Evolutionary conservation across 1,139 yeast genomes (phyloP), one percentile per base, ranked within the genome.

Genomic region (Magnusiomyces starmeri): DNA sequence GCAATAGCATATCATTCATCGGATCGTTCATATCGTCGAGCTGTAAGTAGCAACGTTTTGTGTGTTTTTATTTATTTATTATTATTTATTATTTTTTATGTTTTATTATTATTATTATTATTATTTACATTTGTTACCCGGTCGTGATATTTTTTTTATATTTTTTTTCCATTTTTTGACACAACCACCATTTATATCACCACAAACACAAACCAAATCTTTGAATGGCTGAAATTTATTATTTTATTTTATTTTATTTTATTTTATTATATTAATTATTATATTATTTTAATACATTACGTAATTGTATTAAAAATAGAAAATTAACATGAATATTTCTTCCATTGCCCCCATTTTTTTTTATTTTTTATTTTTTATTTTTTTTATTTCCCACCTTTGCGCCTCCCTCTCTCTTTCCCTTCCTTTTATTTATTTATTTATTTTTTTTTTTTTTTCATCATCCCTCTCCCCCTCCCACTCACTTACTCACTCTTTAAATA

Each of bases 1-100:
- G 43, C 43, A 10, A 24, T 29, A 27, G 9, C 34, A 6, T 41
- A 41, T 24, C 43, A 41, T n/a, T 20, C 27, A 12, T 22, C 43
- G 14, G 46, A 43, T 21, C 26, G 46, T 20, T 43, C 46, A 6
- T 42, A 43, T 27, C 37, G 46, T 16, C 18, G 46, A 18, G 46
- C 25, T n/a, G 43, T 41, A 41, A 41, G 43, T 41, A 41, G 9
- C 9, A 9, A 20, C 14, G 20, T 43, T 27, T 25, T 12, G 6
- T 32, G n/a, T 32, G 37, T 26, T 41, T 21, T 22, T 41, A 8
- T 14, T 20, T 39, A 8, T 27, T 14, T 8, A 12, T 9, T 8
- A 8, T 12, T n/a, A 18, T 10, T 9, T 20, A 8, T 40, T 20
- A 16, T 40, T 40, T 20, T 40, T 40, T 20, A 10, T 40, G 6